Conservation (phyloP, 1,284 basidiomycete species). For the Volvariella surrecta region DNA sequence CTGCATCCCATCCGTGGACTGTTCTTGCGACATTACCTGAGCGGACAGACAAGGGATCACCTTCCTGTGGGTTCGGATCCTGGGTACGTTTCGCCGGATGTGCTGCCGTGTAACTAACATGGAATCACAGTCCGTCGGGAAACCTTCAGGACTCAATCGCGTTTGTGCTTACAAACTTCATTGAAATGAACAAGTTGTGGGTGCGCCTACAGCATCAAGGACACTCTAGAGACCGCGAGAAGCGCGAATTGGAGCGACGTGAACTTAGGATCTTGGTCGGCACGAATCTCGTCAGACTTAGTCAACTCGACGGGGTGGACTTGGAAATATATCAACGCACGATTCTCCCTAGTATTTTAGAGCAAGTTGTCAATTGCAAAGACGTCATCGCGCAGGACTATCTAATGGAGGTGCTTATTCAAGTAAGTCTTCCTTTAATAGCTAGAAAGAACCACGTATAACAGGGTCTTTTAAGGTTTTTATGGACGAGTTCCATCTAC, state of each 20-base stretch:
- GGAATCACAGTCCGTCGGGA: constrained; percentile 57
- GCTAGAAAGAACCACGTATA: too few relatives aligned
- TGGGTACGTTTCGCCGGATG: constrained; percentile 48
- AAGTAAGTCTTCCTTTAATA: constrained; percentile 38
- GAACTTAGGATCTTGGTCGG: constrained; percentile 93
- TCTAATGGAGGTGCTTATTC: constrained; percentile 96
- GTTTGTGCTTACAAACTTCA: constrained; percentile 94
- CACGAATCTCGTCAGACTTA: constrained; percentile 89
- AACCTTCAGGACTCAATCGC: constrained; percentile 89
- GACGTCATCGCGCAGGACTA: constrained; percentile 97
- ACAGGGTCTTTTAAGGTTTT: constrained; percentile 57
- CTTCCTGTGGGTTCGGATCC: constrained; percentile 78
- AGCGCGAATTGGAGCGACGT: constrained; percentile 88
- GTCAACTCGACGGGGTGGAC: constrained; percentile 91
- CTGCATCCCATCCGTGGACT: constrained; percentile 90
- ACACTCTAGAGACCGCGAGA: constrained; percentile 90
- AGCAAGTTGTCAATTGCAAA: constrained; percentile 95
- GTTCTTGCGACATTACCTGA: constrained; percentile 90
- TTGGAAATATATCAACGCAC: constrained; percentile 78
- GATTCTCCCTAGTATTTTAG: constrained; percentile 85
- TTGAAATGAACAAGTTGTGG: constrained; percentile 99
- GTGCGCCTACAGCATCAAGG: constrained; percentile 94
- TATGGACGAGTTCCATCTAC: constrained; percentile 93
- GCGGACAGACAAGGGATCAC: constrained; percentile 90
- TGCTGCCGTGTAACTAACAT: constrained; percentile 7